Percentiles rank a stretch among this genome's conserved stretches.
These are phyloP conservation scores for Colletotrichum sojae DNA, from an alignment of 2,329 filamentous ascomycete genomes.

Conservation along the genomic window DNA sequence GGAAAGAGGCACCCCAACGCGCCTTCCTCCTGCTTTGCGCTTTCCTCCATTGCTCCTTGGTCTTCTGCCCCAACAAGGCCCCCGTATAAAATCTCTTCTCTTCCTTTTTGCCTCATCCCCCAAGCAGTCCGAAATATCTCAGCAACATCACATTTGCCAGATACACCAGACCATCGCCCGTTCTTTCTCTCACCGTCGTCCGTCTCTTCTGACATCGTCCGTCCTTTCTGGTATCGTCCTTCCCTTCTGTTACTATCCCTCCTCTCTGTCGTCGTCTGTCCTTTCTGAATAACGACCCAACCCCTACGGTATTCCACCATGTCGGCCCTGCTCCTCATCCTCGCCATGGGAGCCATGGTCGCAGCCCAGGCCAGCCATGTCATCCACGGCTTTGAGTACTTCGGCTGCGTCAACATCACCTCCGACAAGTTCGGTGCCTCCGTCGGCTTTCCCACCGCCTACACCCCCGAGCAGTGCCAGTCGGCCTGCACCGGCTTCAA, in stretches of 20 bases:
- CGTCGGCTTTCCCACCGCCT: slow-evolving; percentile 28
- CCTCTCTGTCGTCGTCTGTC: too few relatives aligned
- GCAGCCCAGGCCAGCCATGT: slow-evolving; percentile 23
- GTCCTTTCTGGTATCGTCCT: too few relatives aligned
- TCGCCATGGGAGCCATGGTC: slow-evolving; percentile 28
- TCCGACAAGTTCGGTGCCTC: slow-evolving; percentile 23
- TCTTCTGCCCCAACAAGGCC: not conserved
- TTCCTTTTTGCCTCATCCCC: not conserved
- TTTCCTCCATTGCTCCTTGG: not conserved
- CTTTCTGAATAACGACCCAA: too few relatives aligned
- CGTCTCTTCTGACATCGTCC: too few relatives aligned
- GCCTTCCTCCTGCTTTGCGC: not conserved
- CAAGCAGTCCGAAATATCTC: not conserved
- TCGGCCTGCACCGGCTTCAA: slow-evolving; percentile 32
- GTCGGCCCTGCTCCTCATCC: not conserved
- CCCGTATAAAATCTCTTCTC: not conserved
- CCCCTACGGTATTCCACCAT: not conserved
- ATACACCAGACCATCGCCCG: not conserved
- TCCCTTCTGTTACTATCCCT: too few relatives aligned
- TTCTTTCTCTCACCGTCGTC: not conserved
- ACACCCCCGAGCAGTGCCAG: slow-evolving; percentile 37
- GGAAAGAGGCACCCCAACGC: not conserved
- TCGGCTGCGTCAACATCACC: slow-evolving; percentile 35
- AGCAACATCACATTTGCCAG: not conserved
- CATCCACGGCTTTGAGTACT: slow-evolving; percentile 35